Conservation (phyloP, 768 basidiomycete genomes). For the Roridomyces roridus region DNA sequence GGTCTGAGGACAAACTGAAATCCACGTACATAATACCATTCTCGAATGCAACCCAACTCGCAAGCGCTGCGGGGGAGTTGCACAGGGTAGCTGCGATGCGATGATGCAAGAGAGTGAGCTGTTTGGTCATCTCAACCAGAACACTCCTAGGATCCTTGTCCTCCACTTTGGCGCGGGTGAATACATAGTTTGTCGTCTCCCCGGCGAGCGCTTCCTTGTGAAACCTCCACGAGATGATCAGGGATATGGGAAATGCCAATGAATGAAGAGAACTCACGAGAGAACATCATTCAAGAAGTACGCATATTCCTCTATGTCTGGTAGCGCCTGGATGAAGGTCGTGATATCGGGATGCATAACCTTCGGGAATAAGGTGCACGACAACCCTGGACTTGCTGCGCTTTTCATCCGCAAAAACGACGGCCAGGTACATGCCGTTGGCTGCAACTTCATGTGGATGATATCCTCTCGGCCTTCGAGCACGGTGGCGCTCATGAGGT, state of each 20-base stretch:
- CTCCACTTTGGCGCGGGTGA: conserved; percentile 21
- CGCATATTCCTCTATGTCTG: conserved; percentile 28
- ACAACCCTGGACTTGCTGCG: conserved; percentile 18
- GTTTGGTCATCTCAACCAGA: conserved; percentile 10
- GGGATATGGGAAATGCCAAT: too few relatives aligned
- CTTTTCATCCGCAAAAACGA: conserved; percentile 27
- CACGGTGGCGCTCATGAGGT: conserved; percentile 24
- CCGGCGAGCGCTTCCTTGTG: conserved; percentile 28
- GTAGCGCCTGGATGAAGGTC: conserved; percentile 22
- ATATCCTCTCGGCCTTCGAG: conserved; percentile 13
- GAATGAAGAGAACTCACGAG: conserved; percentile 17
- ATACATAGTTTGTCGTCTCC: conserved; percentile 27
- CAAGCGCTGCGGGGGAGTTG: not conserved
- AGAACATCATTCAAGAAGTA: conserved; percentile 24
- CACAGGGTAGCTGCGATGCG: not conserved
- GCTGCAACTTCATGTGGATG: conserved; percentile 1
- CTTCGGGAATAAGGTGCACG: conserved; percentile 23
- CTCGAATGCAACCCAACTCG: not conserved
- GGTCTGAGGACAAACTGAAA: too few relatives aligned
- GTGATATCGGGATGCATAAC: conserved; percentile 9
- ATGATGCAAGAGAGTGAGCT: not conserved
- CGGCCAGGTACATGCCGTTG: conserved; percentile 19
- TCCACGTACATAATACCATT: not conserved
- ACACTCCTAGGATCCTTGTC: conserved; percentile 1
- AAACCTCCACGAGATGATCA: too few relatives aligned